Base-by-base conservation (phyloP, 2,329 filamentous ascomycete species). In the Cladorrhinum sp. region DNA sequence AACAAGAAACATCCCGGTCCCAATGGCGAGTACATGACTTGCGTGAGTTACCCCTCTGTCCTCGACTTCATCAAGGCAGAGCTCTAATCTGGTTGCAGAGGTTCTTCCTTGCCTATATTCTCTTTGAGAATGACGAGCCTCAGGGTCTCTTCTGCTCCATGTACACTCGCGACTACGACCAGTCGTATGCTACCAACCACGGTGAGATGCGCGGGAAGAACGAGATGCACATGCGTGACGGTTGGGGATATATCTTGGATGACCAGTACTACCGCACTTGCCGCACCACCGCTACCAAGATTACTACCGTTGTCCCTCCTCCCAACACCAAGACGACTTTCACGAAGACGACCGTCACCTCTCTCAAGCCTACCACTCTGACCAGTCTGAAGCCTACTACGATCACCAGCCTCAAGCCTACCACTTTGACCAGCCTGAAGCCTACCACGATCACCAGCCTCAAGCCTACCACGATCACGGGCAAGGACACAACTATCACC, bases 81-180 rank as follows among this genome's bases (percentile, higher is more conserved):
- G 12, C 30, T 39, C 18, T 39, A 33, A 36, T 16, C 21, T 2
- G 3, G 3, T 10, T 4, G 24, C 58, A 60, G 58, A 59, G 55
- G 30, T 63, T 63, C 52, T 63, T 63, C 49, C 20, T 63, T n/a
- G 62, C 62, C 51, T 63, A 61, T 55, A 49, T 52, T 8, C 14
- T 63, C 16, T 57, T 24, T 20, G 49, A 61, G 52, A 53, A 61
- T 26, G 36, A 33, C 8, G 23, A 39, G 12, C 33, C 62, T 30
- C 33, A 61, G 53, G 62, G 62, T 26, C 42, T 63, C 8, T 59
- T 54, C 53, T 63, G 62, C 56, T 7, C 62, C 36, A 18, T 63
- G 58, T 63, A 63, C 39, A 59, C 58, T 1, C 58, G 62, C 16
- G 51, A 57, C 18, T 63, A 52, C 7, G 59, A 63, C 42, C 33